Conservation (phyloP, 306 rosid genomes). For the Prunus armeniaca region DNA sequence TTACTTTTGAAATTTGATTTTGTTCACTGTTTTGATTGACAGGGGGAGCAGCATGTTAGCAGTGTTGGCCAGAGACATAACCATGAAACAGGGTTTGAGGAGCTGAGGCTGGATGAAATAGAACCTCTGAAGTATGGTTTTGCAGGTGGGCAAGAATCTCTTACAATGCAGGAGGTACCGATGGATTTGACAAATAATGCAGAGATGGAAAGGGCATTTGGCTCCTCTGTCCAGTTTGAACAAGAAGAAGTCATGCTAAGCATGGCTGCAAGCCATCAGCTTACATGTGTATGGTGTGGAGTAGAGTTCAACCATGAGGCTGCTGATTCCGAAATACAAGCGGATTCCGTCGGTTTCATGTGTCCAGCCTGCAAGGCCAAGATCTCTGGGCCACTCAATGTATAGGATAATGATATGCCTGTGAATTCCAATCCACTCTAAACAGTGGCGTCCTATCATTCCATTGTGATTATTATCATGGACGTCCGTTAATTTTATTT, state of each 20-base stretch:
- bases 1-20: neutral
- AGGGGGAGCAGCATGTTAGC: constrained; percentile 34
- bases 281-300: constrained; percentile 78
- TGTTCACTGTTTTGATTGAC: constrained; percentile 27
- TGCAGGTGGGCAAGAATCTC: constrained; percentile 42
- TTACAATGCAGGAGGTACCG: constrained; percentile 37
- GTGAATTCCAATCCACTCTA: neutral
- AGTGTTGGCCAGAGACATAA: constrained; percentile 25
- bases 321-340: constrained; percentile 57
- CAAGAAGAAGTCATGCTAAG: constrained; percentile 47
- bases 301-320: constrained; percentile 57
- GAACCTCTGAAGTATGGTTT: constrained; percentile 42
- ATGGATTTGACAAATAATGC: constrained; percentile 31
- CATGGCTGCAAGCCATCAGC: constrained; percentile 36
- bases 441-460: neutral
- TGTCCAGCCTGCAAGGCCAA: constrained; percentile 72
- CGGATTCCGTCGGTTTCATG: constrained; percentile 81
- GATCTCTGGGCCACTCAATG: constrained; percentile 37
- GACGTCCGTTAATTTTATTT: neutral
- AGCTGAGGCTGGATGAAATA: constrained; percentile 45
- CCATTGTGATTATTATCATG: neutral
- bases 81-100: constrained; percentile 36
- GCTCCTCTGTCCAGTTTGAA: constrained; percentile 47
- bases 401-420: neutral
- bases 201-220: constrained; percentile 37